Evolutionary conservation across 176 grass and related monocot species (phyloP).

Genomic region (Juncus effusus): DNA sequence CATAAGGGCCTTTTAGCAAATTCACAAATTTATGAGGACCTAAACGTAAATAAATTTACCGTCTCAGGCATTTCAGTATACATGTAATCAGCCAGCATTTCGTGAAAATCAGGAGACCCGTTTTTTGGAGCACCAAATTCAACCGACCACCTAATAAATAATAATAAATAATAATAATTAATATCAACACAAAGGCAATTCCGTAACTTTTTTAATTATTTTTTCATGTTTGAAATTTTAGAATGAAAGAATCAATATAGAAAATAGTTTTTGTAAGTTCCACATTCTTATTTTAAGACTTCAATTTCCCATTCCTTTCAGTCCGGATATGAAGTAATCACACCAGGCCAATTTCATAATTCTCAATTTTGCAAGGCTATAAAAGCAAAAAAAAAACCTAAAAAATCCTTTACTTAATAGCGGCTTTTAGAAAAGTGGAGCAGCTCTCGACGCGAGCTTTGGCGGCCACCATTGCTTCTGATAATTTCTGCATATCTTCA

Average conservation of each 20-base stretch:
- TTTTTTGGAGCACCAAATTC: conserved; percentile 69
- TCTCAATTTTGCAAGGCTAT: no score
- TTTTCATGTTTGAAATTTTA: no score
- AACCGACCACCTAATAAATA: conserved; percentile 66
- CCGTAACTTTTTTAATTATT: background rate
- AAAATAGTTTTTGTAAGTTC: no score
- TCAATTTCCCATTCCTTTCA: no score
- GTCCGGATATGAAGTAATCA: no score
- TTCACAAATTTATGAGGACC: background rate
- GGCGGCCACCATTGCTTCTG: conserved; percentile 82
- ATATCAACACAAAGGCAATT: no score
- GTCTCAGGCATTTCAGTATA: conserved; percentile 90
- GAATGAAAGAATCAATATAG: no score
- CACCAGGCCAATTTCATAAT: no score
- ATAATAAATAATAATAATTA: conserved; percentile 19
- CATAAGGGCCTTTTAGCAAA: background rate
- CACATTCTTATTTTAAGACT: no score
- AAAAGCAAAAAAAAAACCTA: no score
- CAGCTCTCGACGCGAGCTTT: conserved; percentile 81
- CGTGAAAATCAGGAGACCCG: conserved; percentile 83
- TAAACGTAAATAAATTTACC: conserved; percentile 40
- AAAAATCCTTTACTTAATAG: conserved; percentile 58
- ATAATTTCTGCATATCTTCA: conserved; percentile 74
- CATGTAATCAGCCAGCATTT: conserved; percentile 89
- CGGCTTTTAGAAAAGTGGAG: conserved; percentile 83